phyloP scores from a whole-genome alignment of 1,284 basidiomycete genomes.

The Chalciporus sp. region DNA sequence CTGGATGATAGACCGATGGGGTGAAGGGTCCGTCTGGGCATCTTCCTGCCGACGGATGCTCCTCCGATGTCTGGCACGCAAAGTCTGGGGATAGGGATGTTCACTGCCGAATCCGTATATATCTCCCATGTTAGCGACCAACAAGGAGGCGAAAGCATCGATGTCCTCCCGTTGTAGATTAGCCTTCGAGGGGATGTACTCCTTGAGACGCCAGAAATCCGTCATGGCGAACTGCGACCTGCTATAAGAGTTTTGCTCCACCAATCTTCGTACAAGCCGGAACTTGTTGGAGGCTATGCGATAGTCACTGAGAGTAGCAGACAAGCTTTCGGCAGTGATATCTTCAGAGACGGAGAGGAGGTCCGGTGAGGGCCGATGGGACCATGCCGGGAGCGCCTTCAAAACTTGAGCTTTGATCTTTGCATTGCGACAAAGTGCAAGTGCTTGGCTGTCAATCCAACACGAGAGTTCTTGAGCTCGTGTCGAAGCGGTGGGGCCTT shows the following conservation, averaged over 20 bases:
- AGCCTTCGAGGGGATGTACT: slow-evolving; percentile 58
- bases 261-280: slow-evolving; percentile 65
- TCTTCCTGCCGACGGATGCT: slow-evolving; percentile 25
- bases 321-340: slow-evolving; percentile 49
- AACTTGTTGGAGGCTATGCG: slow-evolving; percentile 72
- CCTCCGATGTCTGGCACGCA: slow-evolving; percentile 44
- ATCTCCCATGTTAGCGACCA: slow-evolving; percentile 60
- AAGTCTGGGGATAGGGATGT: slow-evolving; percentile 39
- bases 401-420: slow-evolving; percentile 47
- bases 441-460: slow-evolving; percentile 66
- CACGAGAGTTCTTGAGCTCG: slow-evolving; percentile 51
- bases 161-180: slow-evolving; percentile 65
- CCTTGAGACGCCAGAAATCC: slow-evolving; percentile 84
- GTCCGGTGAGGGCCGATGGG: slow-evolving; percentile 52
- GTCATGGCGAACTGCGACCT: slow-evolving; percentile 51
- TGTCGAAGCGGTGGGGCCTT: slow-evolving; percentile 29
- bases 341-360: slow-evolving; percentile 48
- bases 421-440: slow-evolving; percentile 42
- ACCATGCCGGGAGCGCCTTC: slow-evolving; percentile 72
- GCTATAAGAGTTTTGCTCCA: slow-evolving; percentile 42
- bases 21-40: slow-evolving; percentile 25
- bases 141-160: slow-evolving; percentile 73
- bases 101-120: slow-evolving; percentile 63
- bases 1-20: slow-evolving; percentile 54
- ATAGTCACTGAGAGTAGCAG: slow-evolving; percentile 54